A percentile compares a stretch with the other conserved stretches of the same genome.
Evolutionary conservation across 2,329 filamentous ascomycete species (phyloP).

Genomic region (Xylaria polymorpha): DNA sequence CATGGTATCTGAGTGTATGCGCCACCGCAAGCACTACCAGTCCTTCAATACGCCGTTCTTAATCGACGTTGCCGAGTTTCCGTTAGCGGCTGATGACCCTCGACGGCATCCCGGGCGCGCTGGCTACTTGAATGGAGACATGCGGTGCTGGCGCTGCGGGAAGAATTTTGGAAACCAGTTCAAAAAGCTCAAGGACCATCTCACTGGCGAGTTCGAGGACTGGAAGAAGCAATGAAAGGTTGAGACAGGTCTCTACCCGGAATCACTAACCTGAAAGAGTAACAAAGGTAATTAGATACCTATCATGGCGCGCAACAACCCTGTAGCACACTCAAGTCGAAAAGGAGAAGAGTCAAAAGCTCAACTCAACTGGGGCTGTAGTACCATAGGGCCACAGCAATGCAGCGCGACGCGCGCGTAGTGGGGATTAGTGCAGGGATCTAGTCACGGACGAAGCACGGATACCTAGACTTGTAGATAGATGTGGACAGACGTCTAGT

Average conservation of each 20-base stretch:
- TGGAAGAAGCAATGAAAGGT: slow-evolving; percentile 73
- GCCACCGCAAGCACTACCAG: slow-evolving; percentile 89
- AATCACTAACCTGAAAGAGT: slow-evolving; percentile 7
- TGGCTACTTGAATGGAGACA: slow-evolving; percentile 71
- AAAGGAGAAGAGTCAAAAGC: background rate
- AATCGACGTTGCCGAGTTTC: slow-evolving; percentile 81
- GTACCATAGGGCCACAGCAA: background rate
- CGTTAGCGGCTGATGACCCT: slow-evolving; percentile 73
- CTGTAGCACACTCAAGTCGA: background rate
- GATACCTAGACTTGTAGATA: background rate
- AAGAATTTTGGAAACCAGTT: slow-evolving; percentile 80
- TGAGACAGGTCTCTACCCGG: background rate
- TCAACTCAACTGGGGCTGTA: background rate
- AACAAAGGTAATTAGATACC: background rate
- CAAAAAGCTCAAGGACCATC: slow-evolving; percentile 63
- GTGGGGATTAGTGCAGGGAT: slow-evolving; percentile 25
- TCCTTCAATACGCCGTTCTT: slow-evolving; percentile 91
- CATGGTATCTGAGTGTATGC: slow-evolving; percentile 76
- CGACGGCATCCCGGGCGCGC: slow-evolving; percentile 67
- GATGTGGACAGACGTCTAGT: background rate
- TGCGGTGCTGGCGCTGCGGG: slow-evolving; percentile 88
- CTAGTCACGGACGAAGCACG: background rate
- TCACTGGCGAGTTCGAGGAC: slow-evolving; percentile 76
- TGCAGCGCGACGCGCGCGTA: slow-evolving; percentile 12
- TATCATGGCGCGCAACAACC: background rate